A percentile compares a stretch with the other conserved stretches of the same genome.
Conservation (phyloP, 148 eudicot species). For the Rhododendron mucronatum region DNA sequence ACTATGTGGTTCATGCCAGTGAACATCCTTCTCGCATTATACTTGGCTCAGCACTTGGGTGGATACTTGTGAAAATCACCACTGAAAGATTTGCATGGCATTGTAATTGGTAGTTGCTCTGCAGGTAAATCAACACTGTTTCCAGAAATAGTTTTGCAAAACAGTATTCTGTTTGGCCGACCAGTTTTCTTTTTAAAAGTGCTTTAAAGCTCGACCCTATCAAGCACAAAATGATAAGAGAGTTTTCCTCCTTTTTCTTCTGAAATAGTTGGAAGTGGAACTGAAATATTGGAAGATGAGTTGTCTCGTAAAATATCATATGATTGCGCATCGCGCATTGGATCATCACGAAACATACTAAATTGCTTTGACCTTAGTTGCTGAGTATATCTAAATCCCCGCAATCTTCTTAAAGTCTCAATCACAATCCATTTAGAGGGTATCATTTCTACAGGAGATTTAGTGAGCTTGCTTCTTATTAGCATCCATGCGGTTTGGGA, state of each 20-base stretch:
- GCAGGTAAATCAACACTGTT: conserved; percentile 34
- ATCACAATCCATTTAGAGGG: not conserved
- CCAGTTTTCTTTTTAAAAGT: not conserved
- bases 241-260: too few relatives aligned
- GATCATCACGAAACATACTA: not conserved
- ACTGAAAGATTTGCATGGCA: conserved; percentile 45
- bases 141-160: not conserved
- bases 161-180: too few relatives aligned
- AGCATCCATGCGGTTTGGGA: conserved; percentile 57
- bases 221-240: too few relatives aligned
- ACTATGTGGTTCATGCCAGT: conserved; percentile 67
- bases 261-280: not conserved
- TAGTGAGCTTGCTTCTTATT: conserved; percentile 56
- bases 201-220: not conserved
- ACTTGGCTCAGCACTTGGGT: conserved; percentile 52
- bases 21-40: conserved; percentile 50
- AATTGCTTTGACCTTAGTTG: not conserved
- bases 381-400: not conserved
- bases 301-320: too few relatives aligned
- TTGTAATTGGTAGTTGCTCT: conserved; percentile 50
- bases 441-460: conserved; percentile 36
- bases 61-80: conserved; percentile 48
- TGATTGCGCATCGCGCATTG: not conserved
- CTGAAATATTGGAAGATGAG: not conserved
- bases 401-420: not conserved